Percentiles rank a stretch among this genome's conserved stretches.
Conservation (phyloP, 1,284 basidiomycete species). For the Pseudozyma tsukubaensis region DNA sequence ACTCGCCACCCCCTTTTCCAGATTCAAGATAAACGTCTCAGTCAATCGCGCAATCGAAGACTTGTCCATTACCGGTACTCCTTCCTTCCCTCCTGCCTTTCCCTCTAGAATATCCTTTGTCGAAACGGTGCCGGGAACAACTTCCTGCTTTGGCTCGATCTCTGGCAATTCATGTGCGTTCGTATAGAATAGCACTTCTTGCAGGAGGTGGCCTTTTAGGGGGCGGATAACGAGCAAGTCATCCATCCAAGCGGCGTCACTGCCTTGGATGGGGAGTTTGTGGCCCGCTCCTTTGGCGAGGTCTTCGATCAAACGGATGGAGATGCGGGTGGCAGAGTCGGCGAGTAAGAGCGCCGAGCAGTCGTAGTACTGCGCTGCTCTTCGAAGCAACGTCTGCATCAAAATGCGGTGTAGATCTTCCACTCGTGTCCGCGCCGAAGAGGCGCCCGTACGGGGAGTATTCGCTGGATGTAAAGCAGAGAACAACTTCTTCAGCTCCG, state of each 20-base stretch:
- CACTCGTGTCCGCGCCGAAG: constrained; percentile 53
- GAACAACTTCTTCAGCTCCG: constrained; percentile 41
- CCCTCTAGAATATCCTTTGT: constrained; percentile 11
- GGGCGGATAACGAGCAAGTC: constrained; percentile 56
- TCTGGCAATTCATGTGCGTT: constrained; percentile 19
- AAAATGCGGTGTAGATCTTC: constrained; percentile 60
- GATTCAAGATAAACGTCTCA: constrained; percentile 57
- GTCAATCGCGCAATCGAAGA: constrained; percentile 57
- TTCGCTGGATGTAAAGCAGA: constrained; percentile 32
- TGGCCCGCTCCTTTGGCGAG: constrained; percentile 61
- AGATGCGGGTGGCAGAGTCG: constrained; percentile 50
- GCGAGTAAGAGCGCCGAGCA: constrained; percentile 56
- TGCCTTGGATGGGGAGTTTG: constrained; percentile 58
- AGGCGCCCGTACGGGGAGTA: constrained; percentile 40
- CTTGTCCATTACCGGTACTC: constrained; percentile 48
- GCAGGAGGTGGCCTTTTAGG: constrained; percentile 38
- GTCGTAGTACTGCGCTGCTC: constrained; percentile 33
- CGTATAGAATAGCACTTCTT: constrained; percentile 56
- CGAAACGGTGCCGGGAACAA: constrained; percentile 24
- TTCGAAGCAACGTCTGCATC: constrained; percentile 39
- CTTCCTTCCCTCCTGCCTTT: constrained; percentile 1
- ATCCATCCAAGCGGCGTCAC: constrained; percentile 53
- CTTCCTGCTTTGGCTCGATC: constrained; percentile 25
- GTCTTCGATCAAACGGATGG: constrained; percentile 57
- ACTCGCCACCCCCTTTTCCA: constrained; percentile 61